Conservation (phyloP, 169 alveolate genomes). For the Plasmodium vinckei region DNA sequence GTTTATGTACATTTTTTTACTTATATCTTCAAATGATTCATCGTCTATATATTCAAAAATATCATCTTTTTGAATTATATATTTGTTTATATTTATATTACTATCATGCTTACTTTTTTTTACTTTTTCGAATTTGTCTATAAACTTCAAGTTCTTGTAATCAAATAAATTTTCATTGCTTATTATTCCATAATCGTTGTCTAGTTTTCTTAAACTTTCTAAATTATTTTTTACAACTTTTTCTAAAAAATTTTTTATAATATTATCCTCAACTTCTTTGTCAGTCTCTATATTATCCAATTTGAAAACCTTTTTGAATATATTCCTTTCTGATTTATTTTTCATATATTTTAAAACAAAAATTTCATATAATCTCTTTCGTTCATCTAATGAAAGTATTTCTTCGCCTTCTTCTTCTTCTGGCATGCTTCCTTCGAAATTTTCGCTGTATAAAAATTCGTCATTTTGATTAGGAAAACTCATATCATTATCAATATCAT, state of each 20-base stretch:
- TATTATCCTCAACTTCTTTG: conserved; percentile 60
- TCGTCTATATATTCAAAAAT: conserved; percentile 65
- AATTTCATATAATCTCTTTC: conserved; percentile 54
- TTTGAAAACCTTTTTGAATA: conserved; percentile 45
- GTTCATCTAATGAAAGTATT: conserved; percentile 7
- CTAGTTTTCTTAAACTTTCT: conserved; percentile 9
- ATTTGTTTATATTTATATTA: neutral
- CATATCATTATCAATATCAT: neutral
- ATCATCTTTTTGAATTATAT: conserved; percentile 33
- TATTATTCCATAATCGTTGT: conserved; percentile 14
- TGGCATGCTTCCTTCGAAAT: neutral
- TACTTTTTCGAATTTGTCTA: conserved; percentile 8
- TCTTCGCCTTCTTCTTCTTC: neutral
- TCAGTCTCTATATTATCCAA: conserved; percentile 28
- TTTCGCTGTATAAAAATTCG: neutral
- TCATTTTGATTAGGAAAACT: neutral
- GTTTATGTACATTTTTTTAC: conserved; percentile 72
- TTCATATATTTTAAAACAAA: conserved; percentile 72
- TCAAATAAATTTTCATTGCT: conserved; percentile 38
- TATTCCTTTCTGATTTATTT: conserved; percentile 51
- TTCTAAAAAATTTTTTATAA: conserved; percentile 62
- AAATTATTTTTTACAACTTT: conserved; percentile 32
- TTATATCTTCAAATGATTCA: conserved; percentile 41
- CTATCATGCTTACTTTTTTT: conserved; percentile 14
- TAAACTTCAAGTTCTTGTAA: conserved; percentile 45